Evolutionary conservation across 2,329 filamentous ascomycete species (phyloP), one percentile per base, ranked within the genome.

Genomic region (Magnaporthales sp.): DNA sequence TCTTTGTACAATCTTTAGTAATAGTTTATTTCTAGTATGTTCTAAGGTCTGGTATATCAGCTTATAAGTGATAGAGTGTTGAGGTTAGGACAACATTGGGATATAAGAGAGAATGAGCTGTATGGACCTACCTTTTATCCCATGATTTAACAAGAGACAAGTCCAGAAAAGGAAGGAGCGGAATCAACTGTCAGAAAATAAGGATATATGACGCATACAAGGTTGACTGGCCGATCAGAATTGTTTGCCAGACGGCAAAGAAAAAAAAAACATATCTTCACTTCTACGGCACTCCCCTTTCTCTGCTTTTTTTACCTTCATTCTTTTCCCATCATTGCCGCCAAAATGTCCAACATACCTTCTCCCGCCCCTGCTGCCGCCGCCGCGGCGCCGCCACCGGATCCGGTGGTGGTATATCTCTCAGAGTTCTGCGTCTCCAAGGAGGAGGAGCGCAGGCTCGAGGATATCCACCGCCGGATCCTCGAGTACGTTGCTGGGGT

Each of bases 361-460:
- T 24, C 56, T 19, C 3, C 56, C 56, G 26, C 56, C 19, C 7
- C 56, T 19, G 22, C 56, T 26, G 24, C 26, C 56, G 24, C 56
- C 26, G 56, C 56, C 24, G 11, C 56, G 24, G 24, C 24, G 56
- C 56, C 56, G 24, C 56, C 56, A 29, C 56, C 26, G 24, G 24
- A 60, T 6, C 5, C 56, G 56, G 56, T 60, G 56, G 56, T 60
- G 56, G 56, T 60, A 30, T 60, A 60, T 60, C 11, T 60, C 56
- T 27, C 56, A 60, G 56, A 60, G 56, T 27, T 27, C 56, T 60
- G 56, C 56, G 56, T 60, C 22, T 60, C 56, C 56, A 19, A 13
- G 56, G 56, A 60, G 26, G 56, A 60, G 56, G 56, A 60, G 56
- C 56, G 56, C 56, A 60, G 22, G 13, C 56, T 60, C 56, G 56